Base-by-base conservation (phyloP, 225 moss, liverwort and hornwort species). In the Straminergon stramineum region DNA sequence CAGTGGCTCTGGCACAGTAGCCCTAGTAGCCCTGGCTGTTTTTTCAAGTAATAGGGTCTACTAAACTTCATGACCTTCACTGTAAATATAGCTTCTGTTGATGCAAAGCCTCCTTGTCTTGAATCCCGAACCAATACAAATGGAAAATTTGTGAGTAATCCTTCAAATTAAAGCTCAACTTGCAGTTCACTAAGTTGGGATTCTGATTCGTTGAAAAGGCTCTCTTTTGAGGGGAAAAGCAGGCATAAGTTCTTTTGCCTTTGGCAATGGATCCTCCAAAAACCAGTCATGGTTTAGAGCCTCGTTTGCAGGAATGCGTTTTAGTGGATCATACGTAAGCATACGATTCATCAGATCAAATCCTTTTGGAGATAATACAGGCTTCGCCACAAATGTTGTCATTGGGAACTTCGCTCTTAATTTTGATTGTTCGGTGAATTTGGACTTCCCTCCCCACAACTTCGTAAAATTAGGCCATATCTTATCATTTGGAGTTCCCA, bases 341-440 rank as follows among this genome's bases (percentile, higher is more conserved):
- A 90, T 66, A 24, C 24, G 7, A 39, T 53, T 90, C 65, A 93
- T 65, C 60, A 93, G 86, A 87, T 91, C 90, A 76, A 90, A 86
- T n/a, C 69, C 56, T 66, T 86, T 60, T 67, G 39, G 12, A 13
- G 83, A 85, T 17, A 86, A 75, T 7, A 2, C 61, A 7, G 83
- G 71, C 9, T 45, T 87, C 1, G 30, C 6, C 5, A 11, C 13
- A 83, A 79, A 95, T 67, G 88, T 82, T 41, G 56, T 28, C 52
- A 5, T n/a, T 19, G 52, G 15, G 2, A 82, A 65, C 34, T 51
- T 65, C 1, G 14, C 35, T 65, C 48, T 83, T 34, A 65, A 35
- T 24, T 48, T 83, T 34, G 65, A 1, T 83, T 2, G 51, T 48
- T 10, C 4, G 3, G 6, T 16, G 48, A 48, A 48, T 83, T 65